Conservation (phyloP, 208 protist species). For the Leishmania martiniquensis region DNA sequence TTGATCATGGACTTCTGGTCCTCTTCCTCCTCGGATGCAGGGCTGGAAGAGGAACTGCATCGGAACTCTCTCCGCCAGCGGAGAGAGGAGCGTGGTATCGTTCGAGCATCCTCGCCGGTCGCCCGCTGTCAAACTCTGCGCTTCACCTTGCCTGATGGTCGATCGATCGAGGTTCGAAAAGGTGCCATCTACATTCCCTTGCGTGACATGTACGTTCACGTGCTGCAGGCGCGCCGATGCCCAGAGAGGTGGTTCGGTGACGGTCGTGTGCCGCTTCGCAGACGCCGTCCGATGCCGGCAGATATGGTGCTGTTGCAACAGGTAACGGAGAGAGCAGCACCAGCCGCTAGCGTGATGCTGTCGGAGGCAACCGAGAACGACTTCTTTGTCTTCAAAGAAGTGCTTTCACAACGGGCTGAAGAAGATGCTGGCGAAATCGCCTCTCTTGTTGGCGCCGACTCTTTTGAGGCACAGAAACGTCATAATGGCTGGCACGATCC, state of each 20-base stretch:
- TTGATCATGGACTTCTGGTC: slow-evolving; percentile 54
- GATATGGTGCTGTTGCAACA: slow-evolving; percentile 40
- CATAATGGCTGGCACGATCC: slow-evolving; percentile 1
- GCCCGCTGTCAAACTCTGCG: slow-evolving; percentile 7
- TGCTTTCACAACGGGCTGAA: slow-evolving; percentile 6
- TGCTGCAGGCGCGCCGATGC: slow-evolving; percentile 41
- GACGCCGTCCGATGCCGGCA: slow-evolving; percentile 37
- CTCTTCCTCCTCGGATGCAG: slow-evolving; percentile 67
- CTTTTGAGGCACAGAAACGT: neutral
- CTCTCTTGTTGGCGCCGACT: neutral
- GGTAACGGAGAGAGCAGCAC: slow-evolving; percentile 14
- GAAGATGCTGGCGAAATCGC: neutral
- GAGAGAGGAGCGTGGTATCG: slow-evolving; percentile 36
- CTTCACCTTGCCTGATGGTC: slow-evolving; percentile 37
- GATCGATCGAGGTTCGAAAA: slow-evolving; percentile 36
- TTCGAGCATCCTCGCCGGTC: slow-evolving; percentile 22
- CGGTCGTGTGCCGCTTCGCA: slow-evolving; percentile 33
- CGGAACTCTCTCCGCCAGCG: slow-evolving; percentile 33
- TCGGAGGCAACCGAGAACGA: slow-evolving; percentile 46
- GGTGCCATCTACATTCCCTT: slow-evolving; percentile 66
- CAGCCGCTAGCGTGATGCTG: slow-evolving; percentile 21
- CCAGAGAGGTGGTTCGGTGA: slow-evolving; percentile 69
- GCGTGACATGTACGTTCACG: slow-evolving; percentile 60
- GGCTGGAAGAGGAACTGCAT: slow-evolving; percentile 51
- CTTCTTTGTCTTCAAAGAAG: slow-evolving; percentile 58